phyloP scores from a whole-genome alignment of 2,329 filamentous ascomycete species.

The Fulvia fulva region DNA sequence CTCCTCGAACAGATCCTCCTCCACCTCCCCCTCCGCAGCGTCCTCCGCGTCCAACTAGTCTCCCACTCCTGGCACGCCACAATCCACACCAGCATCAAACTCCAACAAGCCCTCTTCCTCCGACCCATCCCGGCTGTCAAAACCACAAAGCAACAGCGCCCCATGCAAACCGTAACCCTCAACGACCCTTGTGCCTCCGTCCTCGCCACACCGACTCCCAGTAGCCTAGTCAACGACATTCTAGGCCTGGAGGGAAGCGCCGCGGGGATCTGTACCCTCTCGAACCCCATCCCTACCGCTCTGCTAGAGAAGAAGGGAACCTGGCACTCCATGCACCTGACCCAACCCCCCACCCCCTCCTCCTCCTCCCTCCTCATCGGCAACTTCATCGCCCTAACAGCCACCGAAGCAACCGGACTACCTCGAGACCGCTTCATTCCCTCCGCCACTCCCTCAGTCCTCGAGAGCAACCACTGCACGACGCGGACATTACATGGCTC shows the following conservation, averaged over 20 bases:
- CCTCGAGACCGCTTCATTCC: neutral
- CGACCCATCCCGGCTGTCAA: constrained; percentile 6
- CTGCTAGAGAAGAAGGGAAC: neutral
- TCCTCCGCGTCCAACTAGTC: constrained; percentile 23
- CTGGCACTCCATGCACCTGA: neutral
- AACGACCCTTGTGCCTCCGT: constrained; percentile 1
- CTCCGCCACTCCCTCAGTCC: neutral
- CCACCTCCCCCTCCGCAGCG: constrained; percentile 21
- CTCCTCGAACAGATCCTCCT: constrained; percentile 32
- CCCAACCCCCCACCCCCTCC: neutral
- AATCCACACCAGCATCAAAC: constrained; percentile 16
- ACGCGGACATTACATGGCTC: neutral
- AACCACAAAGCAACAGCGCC: neutral
- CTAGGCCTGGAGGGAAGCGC: neutral
- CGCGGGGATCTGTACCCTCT: neutral
- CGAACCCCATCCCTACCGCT: neutral
- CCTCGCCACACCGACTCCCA: neutral
- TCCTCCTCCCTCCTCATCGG: neutral
- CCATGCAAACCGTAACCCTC: neutral
- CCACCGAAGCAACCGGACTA: neutral
- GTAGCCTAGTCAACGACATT: constrained; percentile 1
- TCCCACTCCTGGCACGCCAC: constrained; percentile 19
- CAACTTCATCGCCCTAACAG: neutral
- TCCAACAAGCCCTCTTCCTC: constrained; percentile 28
- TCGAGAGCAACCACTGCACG: neutral